Base-by-base conservation (phyloP, 345 rosid species). In the Aquilaria malaccensis region DNA sequence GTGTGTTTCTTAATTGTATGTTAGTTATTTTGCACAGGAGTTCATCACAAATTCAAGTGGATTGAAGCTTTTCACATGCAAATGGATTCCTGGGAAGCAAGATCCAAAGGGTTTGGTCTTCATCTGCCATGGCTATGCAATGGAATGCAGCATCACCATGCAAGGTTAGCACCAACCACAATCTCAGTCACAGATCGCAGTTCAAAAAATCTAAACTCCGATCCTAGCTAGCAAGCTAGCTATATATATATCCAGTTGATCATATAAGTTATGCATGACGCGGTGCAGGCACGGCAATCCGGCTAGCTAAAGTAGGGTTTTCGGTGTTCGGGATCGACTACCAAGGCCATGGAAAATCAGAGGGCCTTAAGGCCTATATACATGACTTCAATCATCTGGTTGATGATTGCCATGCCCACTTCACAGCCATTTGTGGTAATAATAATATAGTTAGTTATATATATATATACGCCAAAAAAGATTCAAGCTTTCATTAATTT, bases 81-180 rank as follows among this genome's bases (percentile, higher is more conserved):
- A 72, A 68, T 89, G 96, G 94, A 62, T 75, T 50, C 95, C 89
- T 0, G 22, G 13, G 33, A 59, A 65, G n/a, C 74, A 74, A 68
- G 82, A 81, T 71, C 77, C 85, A 11, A 83, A 80, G 69, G 97
- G 86, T 53, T 60, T 89, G 73, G 62, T 86, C 63, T 89, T 83
- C 72, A 48, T 89, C 49, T 86, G 89, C 76, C 94, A 89, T 63
- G 96, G 96, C 7, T 89, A 89, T 54, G 94, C 76, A 64, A 86
- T 89, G 97, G 97, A 89, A 50, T 81, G 91, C 77, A 86, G 95
- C 81, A 77, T 86, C 66, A 83, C 94, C 75, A 83, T 89, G 97
- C 68, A 76, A 70, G 81, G 94, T 89, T 41, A 64, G 70, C 71
- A 59, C 30, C 30, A 13, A 4, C n/a, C 6, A 10, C 7, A 9